Evolutionary conservation across 73 alveolate species (phyloP), one percentile per base, ranked within the genome.

Genomic region (Blepharisma japonicum): DNA sequence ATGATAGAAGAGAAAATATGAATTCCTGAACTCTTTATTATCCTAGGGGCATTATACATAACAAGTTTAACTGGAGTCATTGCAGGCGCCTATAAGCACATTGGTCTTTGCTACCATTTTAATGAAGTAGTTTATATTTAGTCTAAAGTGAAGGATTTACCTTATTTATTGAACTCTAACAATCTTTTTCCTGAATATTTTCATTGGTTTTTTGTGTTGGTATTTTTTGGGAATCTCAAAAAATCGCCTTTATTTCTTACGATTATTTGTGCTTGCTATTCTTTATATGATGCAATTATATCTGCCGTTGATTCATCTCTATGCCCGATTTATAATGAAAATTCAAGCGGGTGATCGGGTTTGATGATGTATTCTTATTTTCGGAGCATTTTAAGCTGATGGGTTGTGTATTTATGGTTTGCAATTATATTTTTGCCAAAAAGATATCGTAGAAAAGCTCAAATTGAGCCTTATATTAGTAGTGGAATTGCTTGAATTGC

Each of bases 201-300:
- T 20, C 74, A 61, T 61, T 25, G 23, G 2, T 61, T 20, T 4
- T 61, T 14, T 39, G n/a, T 25, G 14, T 61, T 61, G 47, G 39
- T 5, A 18, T 61, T 61, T 61, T 20, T 61, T 8, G 74, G 74
- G 5, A 61, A 61, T 61, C 74, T 61, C 23, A 61, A 39, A n/a
- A 61, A 39, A 18, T 18, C 49, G 0, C 74, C 74, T 61, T 61
- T 14, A 14, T 61, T 2, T 25, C 0, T 61, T 0, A 20, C 74
- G 0, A 14, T 61, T 18, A 61, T 61, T 18, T 61, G 49, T 2
- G 74, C 74, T 14, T 1, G 38, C 11, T 61, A 18, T 61, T 61
- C 49, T 20, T 20, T 61, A 14, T 61, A 61, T 25, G 74, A 61
- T 61, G 14, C 23, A 2, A 61, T 61, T 25, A 14, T 61, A 25